Evolutionary conservation across 352 stramenopile species (phyloP), one percentile per base, ranked within the genome.

Genomic region (Globisporangium nunn): DNA sequence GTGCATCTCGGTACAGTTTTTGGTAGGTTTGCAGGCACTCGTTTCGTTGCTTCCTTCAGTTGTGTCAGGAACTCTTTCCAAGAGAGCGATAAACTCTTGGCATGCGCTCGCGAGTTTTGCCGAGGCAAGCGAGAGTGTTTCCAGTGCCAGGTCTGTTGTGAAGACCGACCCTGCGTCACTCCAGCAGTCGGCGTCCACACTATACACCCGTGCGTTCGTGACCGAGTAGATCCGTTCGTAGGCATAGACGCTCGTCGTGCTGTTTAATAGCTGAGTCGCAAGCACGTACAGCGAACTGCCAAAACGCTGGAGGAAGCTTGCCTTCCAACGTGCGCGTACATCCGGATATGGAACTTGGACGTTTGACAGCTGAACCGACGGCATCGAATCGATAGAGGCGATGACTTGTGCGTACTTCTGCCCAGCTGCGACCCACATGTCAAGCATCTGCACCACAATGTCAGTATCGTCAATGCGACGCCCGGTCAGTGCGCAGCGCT

Each of bases 341-440:
- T 8, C 11, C 4, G 17, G 10, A 11, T 17, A 18, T 8, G 7
- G 2, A 12, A 4, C 29, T 17, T 12, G 3, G 4, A 17, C 15
- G 3, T 8, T 18, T 18, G 57, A 11, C 18, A 52, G 50, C 17
- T 49, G 8, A 2, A 17, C 2, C 3, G 14, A n/a, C 7, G n/a
- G 33, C 15, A 11, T 55, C 1, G 50, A 46, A 1, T 81, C 70
- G 7, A 84, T 56, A 11, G 75, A 59, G 2, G 53, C 67, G 31
- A 90, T 68, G 7, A 77, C 75, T 15, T 85, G 66, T 1, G 79
- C 69, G 40, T 90, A 88, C n/a, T 82, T 86, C 63, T 88, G 74
- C 3, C 76, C 72, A 8, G 81, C 78, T 4, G 78, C 66, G 18
- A 82, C 70, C 78, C 75, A 86, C 4, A 86, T 74, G 33, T 89